These are phyloP conservation scores for Venturia pyrina DNA, from an alignment of 2,329 filamentous ascomycete species.

Conservation along the genomic window DNA sequence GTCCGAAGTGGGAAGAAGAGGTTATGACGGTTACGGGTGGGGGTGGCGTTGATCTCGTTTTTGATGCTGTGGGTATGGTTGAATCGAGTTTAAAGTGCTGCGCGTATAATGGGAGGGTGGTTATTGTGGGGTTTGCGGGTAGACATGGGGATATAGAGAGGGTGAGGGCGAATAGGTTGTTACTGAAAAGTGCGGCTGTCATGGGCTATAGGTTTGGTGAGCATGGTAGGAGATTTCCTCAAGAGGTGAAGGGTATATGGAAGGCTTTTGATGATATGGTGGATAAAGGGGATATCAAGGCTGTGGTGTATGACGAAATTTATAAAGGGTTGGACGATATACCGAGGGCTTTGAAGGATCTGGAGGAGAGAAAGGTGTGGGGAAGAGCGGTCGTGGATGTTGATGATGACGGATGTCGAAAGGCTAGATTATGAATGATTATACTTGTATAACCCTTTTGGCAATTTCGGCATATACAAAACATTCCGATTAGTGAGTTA, in stretches of 20 bases:
- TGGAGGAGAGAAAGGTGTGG: conserved; percentile 40
- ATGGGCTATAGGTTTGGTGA: conserved; percentile 50
- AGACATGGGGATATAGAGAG: conserved; percentile 43
- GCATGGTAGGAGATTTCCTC: conserved; percentile 40
- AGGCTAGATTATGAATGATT: neutral
- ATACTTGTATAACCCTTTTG: too few relatives aligned
- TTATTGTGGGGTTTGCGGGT: conserved; percentile 51
- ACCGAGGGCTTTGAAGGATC: conserved; percentile 40
- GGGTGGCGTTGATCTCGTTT: conserved; percentile 46
- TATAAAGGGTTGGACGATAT: conserved; percentile 44
- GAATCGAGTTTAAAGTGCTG: conserved; percentile 44
- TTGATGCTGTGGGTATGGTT: conserved; percentile 49
- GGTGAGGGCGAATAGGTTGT: conserved; percentile 43
- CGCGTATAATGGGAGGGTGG: conserved; percentile 42
- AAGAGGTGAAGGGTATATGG: conserved; percentile 41
- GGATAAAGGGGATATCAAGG: conserved; percentile 36
- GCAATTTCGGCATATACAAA: neutral
- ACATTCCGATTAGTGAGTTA: neutral
- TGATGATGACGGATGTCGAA: neutral
- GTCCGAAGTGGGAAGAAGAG: conserved; percentile 39
- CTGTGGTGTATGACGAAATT: conserved; percentile 38
- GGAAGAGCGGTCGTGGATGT: conserved; percentile 44
- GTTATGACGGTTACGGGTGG: conserved; percentile 39
- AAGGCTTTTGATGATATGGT: conserved; percentile 40
- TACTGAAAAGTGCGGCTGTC: conserved; percentile 44